phyloP scores from a whole-genome alignment of 495 filamentous ascomycete genomes.

The Aspergillus egyptiacus region DNA sequence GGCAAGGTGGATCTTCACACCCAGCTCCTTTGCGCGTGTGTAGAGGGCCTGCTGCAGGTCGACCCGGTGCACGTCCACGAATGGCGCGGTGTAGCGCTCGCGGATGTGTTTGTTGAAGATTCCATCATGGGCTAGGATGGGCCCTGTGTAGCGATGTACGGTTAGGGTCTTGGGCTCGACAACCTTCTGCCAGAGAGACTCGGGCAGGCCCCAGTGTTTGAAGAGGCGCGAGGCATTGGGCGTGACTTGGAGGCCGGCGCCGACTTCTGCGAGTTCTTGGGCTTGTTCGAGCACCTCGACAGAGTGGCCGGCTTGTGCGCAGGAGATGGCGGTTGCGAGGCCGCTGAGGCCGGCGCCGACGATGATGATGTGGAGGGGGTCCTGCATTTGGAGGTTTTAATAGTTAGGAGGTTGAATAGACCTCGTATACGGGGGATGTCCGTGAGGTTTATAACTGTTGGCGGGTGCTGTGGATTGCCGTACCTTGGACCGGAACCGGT shows the following conservation, averaged over 20 bases:
- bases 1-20: constrained; percentile 43
- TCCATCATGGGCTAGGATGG: constrained; percentile 47
- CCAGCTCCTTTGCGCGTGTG: constrained; percentile 46
- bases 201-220: constrained; percentile 46
- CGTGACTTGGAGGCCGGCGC: constrained; percentile 52
- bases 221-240: constrained; percentile 53
- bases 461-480: too few species aligned
- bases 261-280: constrained; percentile 51
- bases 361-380: constrained; percentile 25
- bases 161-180: constrained; percentile 49
- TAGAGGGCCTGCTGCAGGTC: constrained; percentile 51
- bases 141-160: constrained; percentile 52
- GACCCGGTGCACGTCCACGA: constrained; percentile 56
- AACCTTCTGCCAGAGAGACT: constrained; percentile 40
- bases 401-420: too few species aligned
- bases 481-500: too few species aligned
- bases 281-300: constrained; percentile 60
- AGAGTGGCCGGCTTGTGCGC: constrained; percentile 52
- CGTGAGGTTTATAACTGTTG: too few species aligned
- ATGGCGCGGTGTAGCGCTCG: constrained; percentile 42
- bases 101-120: constrained; percentile 38
- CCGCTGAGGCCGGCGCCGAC: constrained; percentile 51
- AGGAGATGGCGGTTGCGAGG: constrained; percentile 57
- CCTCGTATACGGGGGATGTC: too few species aligned
- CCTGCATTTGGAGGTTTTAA: constrained; percentile 4